These are phyloP conservation scores for Tylopilus felleus DNA, from an alignment of 768 basidiomycete species.

Conservation along the genomic window DNA sequence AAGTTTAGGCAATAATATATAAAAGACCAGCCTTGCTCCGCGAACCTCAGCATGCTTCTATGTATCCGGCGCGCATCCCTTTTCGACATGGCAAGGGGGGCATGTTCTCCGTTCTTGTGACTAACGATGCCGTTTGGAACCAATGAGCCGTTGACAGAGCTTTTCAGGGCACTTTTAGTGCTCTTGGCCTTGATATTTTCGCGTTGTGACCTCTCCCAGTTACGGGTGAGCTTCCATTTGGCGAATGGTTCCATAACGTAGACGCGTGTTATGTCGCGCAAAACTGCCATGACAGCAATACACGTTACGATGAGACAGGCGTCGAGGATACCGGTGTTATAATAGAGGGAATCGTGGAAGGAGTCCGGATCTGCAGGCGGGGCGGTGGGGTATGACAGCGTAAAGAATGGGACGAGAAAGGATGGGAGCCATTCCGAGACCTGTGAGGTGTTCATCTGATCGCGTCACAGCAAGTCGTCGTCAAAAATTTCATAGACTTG, in stretches of 20 bases:
- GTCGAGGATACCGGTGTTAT: constrained; percentile 71
- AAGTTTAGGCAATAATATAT: constrained; percentile 79
- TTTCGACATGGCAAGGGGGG: constrained; percentile 22
- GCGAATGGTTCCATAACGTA: constrained; percentile 80
- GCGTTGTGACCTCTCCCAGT: constrained; percentile 36
- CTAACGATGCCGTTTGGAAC: constrained; percentile 31
- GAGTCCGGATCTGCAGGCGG: constrained; percentile 63
- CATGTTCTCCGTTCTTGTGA: constrained; percentile 22
- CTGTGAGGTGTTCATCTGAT: constrained; percentile 37
- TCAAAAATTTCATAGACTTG: constrained; percentile 36
- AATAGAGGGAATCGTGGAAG: constrained; percentile 68
- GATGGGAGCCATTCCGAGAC: constrained; percentile 45
- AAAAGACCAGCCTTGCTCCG: constrained; percentile 92
- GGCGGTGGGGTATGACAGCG: constrained; percentile 65
- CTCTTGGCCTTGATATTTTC: constrained; percentile 24
- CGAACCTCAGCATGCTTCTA: constrained; percentile 79
- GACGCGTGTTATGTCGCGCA: constrained; percentile 76
- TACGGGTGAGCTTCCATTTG: constrained; percentile 62
- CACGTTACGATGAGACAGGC: constrained; percentile 75
- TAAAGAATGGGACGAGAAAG: constrained; percentile 63
- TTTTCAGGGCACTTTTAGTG: constrained; percentile 26
- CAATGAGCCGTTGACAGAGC: constrained; percentile 20
- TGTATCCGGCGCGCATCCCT: constrained; percentile 61
- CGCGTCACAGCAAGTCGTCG: constrained; percentile 27
- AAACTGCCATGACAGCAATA: constrained; percentile 82